Base-by-base conservation (phyloP, 805 yeast species). In the Candida sakaeoensis region DNA sequence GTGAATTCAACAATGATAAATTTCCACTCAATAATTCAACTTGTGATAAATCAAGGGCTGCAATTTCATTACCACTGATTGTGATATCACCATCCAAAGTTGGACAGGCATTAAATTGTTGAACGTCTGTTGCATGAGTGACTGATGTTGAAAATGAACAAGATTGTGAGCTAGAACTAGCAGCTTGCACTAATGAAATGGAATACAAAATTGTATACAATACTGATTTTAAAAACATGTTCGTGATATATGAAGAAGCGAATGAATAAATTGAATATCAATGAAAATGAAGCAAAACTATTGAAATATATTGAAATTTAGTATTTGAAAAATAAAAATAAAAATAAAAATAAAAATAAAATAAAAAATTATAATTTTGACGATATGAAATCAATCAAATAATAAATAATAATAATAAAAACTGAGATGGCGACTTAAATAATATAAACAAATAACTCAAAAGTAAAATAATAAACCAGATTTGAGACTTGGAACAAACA, bases 101-200 rank as follows among this genome's bases (percentile, higher is more conserved):
- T n/a, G 66, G 61, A 51, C 74, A 68, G 8, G 70, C 46, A 44
- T 56, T 60, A 39, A 68, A 52, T 37, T 45, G 49, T 24, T 57
- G 42, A 25, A 65, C 50, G 18, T 61, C 70, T 31, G 67, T 51
- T 24, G 70, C 57, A n/a, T 61, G 70, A 17, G 68, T 57, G 41
- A 68, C 56, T 43, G 70, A 64, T 37, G 63, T 60, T 42, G 64
- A 60, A 43, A 62, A 61, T 10, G 72, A 65, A 50, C 74, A 68
- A n/a, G 56, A 45, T 39, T 44, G 41, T n/a, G 39, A 23, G 9
- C 24, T 21, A 12, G 37, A 23, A 14, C 39, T 33, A 16, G 43
- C 25, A 2, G 24, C 33, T 8, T 14, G 12, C 10, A 33, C 39
- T 23, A 36, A 16, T 8, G 32, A 8, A 13, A 14, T 15, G 16